phyloP scores from a whole-genome alignment of 306 rosid species.

The Hylodesmum podocarpum region DNA sequence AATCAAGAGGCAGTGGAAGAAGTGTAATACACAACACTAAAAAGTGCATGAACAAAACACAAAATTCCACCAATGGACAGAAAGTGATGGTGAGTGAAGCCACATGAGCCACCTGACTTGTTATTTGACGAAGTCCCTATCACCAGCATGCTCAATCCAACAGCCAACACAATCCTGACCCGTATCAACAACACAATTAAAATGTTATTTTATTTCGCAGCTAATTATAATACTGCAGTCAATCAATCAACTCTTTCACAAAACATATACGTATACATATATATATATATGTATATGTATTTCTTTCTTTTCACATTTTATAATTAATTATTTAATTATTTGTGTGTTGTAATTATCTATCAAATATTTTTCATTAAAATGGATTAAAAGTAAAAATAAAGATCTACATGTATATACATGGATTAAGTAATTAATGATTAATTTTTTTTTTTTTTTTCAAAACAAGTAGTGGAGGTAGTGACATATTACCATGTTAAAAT shows the following conservation, averaged over 20 bases:
- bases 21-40: conserved; percentile 74
- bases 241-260: too few species aligned
- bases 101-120: conserved; percentile 79
- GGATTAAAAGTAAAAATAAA: neutral
- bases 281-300: too few species aligned
- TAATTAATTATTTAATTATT: too few species aligned
- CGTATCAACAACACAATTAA: conserved; percentile 15
- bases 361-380: too few species aligned
- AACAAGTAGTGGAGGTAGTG: neutral
- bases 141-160: conserved; percentile 85
- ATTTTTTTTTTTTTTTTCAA: neutral
- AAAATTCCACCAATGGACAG: conserved; percentile 88
- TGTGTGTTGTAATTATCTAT: too few species aligned
- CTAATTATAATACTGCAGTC: too few species aligned
- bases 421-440: neutral
- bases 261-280: too few species aligned
- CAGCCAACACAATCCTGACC: conserved; percentile 76
- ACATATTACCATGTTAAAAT: conserved; percentile 72
- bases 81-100: conserved; percentile 90
- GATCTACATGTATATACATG: neutral
- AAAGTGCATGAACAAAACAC: conserved; percentile 88
- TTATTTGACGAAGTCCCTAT: conserved; percentile 79
- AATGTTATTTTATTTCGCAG: too few species aligned
- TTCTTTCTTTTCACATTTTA: too few species aligned
- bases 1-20: conserved; percentile 60